phyloP scores from a whole-genome alignment of 352 stramenopile genomes.

The Chrysophaeum taylorii region DNA sequence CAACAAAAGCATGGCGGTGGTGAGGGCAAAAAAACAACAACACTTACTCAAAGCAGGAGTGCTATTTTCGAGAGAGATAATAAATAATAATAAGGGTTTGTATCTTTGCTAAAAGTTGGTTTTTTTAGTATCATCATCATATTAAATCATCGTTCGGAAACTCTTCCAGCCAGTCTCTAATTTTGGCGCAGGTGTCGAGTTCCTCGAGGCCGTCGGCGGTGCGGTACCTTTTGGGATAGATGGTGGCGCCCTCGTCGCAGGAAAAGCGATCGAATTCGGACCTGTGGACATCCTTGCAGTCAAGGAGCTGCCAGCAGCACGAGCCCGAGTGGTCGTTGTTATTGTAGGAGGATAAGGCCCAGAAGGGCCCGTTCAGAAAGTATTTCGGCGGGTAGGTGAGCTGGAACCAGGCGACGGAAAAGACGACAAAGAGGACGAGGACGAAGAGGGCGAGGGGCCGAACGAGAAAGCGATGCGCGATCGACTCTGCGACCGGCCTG shows the following conservation, averaged over 20 bases:
- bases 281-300: not conserved
- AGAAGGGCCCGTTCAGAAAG: slow-evolving; percentile 2
- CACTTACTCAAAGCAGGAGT: no score
- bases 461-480: not conserved
- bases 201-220: no score
- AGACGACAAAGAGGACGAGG: not conserved
- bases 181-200: no score
- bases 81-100: no score
- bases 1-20: no score
- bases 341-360: not conserved
- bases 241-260: slow-evolving; percentile 11
- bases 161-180: no score
- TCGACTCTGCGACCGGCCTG: not conserved
- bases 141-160: no score
- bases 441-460: not conserved
- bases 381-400: not conserved
- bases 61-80: no score
- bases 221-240: no score
- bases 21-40: no score
- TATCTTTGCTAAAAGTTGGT: no score
- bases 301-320: slow-evolving; percentile 11
- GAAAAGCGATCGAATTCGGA: not conserved
- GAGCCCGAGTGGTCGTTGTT: not conserved
- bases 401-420: not conserved
- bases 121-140: no score